These are phyloP conservation scores for Aquilaria sinensis DNA, from an alignment of 345 rosid genomes.

Conservation along the genomic window DNA sequence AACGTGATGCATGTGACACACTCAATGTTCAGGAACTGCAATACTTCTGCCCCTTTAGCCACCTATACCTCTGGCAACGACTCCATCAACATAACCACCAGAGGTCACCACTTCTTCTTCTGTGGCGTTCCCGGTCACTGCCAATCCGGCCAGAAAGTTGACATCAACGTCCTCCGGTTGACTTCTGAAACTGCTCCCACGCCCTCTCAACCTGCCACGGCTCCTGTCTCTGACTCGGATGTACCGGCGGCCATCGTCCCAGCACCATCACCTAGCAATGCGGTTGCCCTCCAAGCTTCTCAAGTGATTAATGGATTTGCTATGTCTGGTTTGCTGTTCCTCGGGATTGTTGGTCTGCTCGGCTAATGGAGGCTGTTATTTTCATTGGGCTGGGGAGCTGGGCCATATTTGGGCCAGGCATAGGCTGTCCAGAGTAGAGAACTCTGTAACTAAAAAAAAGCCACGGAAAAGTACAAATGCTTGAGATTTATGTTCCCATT, in stretches of 20 bases:
- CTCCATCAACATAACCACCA: slow-evolving; percentile 57
- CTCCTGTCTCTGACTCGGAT: slow-evolving; percentile 18
- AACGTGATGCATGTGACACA: slow-evolving; percentile 90
- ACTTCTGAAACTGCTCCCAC: slow-evolving; percentile 29
- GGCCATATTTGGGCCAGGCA: too few relatives aligned
- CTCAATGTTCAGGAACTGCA: slow-evolving; percentile 67
- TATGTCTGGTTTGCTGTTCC: too few relatives aligned
- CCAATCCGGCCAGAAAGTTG: slow-evolving; percentile 83
- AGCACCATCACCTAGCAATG: slow-evolving; percentile 37
- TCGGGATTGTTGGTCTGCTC: too few relatives aligned
- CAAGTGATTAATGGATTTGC: slow-evolving; percentile 10
- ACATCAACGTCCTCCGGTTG: slow-evolving; percentile 56
- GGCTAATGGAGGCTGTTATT: too few relatives aligned
- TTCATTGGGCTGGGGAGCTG: too few relatives aligned
- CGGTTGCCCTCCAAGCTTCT: slow-evolving; percentile 18
- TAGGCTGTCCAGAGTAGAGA: too few relatives aligned
- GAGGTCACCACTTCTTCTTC: slow-evolving; percentile 85
- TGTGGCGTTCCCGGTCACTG: slow-evolving; percentile 96
- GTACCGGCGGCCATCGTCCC: slow-evolving; percentile 42
- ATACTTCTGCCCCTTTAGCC: slow-evolving; percentile 73
- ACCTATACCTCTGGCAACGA: slow-evolving; percentile 86
- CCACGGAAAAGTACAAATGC: too few relatives aligned
- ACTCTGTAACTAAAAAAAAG: too few relatives aligned
- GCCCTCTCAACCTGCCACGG: slow-evolving; percentile 23
- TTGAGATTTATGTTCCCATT: too few relatives aligned